Evolutionary conservation across 345 rosid genomes (phyloP).

Genomic region (Eucalyptus decipiens): DNA sequence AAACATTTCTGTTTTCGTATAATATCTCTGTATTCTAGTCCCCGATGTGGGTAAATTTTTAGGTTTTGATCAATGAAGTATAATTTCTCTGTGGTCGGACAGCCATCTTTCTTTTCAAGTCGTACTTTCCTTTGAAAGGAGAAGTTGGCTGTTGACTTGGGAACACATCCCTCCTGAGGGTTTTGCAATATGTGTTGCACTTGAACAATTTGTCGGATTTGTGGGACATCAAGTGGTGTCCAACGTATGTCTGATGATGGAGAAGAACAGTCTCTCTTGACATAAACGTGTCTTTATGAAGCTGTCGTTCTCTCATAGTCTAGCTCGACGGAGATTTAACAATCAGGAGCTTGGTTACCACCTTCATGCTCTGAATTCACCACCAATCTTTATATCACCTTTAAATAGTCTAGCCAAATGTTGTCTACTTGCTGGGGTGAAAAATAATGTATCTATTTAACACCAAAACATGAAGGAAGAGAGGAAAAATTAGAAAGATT

Average conservation of each 20-base stretch:
- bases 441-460: neutral
- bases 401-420: neutral
- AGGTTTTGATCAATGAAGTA: accelerated
- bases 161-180: neutral
- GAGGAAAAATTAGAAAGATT: neutral
- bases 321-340: neutral
- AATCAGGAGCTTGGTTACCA: neutral
- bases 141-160: neutral
- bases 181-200: neutral
- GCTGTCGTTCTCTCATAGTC: accelerated
- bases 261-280: neutral
- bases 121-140: neutral
- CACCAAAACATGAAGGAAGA: neutral
- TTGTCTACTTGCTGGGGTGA: neutral
- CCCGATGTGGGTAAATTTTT: neutral
- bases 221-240: accelerated
- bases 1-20: neutral
- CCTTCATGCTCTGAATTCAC: neutral
- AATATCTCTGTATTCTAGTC: neutral
- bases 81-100: neutral
- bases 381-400: neutral
- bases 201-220: neutral
- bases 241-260: neutral
- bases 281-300: neutral
- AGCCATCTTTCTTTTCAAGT: neutral